These are phyloP conservation scores for Schwanniomyces sp. DNA, from an alignment of 805 yeast species.

Conservation along the genomic window DNA sequence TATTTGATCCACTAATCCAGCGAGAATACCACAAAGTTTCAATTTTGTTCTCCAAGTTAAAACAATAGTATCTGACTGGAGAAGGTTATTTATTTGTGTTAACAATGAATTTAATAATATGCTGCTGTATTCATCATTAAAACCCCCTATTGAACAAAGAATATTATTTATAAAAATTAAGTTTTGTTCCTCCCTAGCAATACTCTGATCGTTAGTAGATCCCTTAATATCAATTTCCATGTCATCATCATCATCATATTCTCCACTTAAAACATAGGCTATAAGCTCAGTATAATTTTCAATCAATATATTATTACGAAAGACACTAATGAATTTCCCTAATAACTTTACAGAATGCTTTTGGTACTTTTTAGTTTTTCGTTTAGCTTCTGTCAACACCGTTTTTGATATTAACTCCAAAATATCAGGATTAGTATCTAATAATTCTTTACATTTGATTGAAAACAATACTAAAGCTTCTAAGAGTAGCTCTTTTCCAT, in stretches of 20 bases:
- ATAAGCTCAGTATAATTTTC: conserved; percentile 37
- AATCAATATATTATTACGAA: conserved; percentile 30
- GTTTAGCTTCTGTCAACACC: conserved; percentile 58
- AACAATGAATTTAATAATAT: conserved; percentile 24
- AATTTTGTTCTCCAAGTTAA: conserved; percentile 65
- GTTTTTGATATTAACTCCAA: conserved; percentile 40
- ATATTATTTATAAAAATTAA: conserved; percentile 36
- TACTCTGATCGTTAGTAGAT: conserved; percentile 7
- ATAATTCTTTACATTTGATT: conserved; percentile 39
- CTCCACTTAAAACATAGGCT: conserved; percentile 36
- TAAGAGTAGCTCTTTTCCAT: conserved; percentile 77
- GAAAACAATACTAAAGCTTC: conserved; percentile 66
- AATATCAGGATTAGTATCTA: conserved; percentile 29
- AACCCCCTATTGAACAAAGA: conserved; percentile 24
- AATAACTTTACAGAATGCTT: conserved; percentile 51
- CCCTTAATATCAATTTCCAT: conserved; percentile 16
- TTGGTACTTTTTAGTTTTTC: conserved; percentile 67
- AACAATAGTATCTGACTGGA: conserved; percentile 23
- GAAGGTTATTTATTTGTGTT: conserved; percentile 19
- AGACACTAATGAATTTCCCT: conserved; percentile 48
- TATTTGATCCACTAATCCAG: conserved; percentile 11
- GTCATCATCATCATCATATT: conserved; percentile 31
- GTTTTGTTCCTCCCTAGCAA: conserved; percentile 50
- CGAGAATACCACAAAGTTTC: conserved; percentile 43
- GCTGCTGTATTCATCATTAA: neutral